phyloP scores from a whole-genome alignment of 2,329 filamentous ascomycete genomes.

The Didymosphaeria variabile region DNA sequence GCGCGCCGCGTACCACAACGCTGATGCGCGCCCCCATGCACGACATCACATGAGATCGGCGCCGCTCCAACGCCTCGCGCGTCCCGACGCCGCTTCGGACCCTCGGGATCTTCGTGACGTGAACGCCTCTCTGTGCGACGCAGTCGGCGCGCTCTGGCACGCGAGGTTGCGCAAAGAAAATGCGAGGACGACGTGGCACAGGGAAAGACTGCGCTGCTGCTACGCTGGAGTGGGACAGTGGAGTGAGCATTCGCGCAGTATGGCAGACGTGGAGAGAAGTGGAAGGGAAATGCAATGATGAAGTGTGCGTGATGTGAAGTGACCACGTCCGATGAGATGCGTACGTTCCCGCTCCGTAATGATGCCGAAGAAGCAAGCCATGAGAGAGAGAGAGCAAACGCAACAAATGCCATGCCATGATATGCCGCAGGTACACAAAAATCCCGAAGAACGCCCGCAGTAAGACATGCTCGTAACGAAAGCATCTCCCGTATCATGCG shows the following conservation, averaged over 20 bases:
- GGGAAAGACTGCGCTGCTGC: background rate
- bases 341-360: background rate
- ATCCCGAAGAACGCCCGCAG: background rate
- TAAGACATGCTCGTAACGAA: background rate
- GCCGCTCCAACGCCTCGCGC: constrained; percentile 2
- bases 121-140: constrained; percentile 1
- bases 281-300: background rate
- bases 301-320: background rate
- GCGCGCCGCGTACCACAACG: constrained; percentile 3
- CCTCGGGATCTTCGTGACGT: background rate
- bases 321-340: background rate
- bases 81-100: background rate
- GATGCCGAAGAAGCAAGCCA: background rate
- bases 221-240: background rate
- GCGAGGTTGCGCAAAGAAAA: background rate
- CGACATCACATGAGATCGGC: constrained; percentile 5
- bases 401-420: background rate
- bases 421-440: background rate
- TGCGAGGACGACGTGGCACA: background rate
- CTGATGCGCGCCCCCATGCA: background rate
- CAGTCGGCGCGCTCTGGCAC: background rate
- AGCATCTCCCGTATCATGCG: background rate
- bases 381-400: background rate
- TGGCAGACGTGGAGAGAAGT: background rate
- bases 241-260: background rate